Evolutionary conservation across 768 basidiomycete species (phyloP), one percentile per base, ranked within the genome.

Genomic region (Leccinum obscurum): DNA sequence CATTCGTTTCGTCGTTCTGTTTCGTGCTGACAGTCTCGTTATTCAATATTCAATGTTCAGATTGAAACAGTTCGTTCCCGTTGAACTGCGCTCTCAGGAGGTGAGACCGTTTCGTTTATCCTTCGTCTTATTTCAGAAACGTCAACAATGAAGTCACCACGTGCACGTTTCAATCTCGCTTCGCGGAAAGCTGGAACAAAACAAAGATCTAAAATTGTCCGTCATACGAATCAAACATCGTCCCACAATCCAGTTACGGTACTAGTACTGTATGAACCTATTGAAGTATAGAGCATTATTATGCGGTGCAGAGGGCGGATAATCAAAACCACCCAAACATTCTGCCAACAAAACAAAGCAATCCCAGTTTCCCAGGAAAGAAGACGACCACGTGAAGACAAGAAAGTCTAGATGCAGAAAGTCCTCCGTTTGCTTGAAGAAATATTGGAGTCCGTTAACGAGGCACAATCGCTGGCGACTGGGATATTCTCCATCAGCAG

Each of bases 341-440:
- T 24, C 7, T 14, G 26, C 39, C 49, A 55, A 60, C 13, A 41
- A 46, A 35, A 41, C 8, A n/a, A 35, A 13, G 7, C 11, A 28
- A 35, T 13, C 37, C 17, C 34, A n/a, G 39, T 44, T 15, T 37
- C 39, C 11, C 8, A 2, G 24, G 54, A 24, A 24, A 4, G 6
- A 44, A 49, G 46, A 51, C 24, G 22, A 28, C 14, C 0, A 30
- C 46, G 56, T 62, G 44, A 22, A 41, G 39, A 66, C 48, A 66
- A 3, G 52, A 66, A 65, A 56, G 46, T 26, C n/a, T 34, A 30
- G 48, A 32, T 6, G 15, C 28, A 59, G 13, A 22, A 30, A 44
- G 20, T 7, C 8, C 17, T 3, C 30, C 20, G 44, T 20, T 46
- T 6, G 14, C 41, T 44, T 17, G 41, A 20, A 46, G 44, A 46